Conservation (phyloP, 345 rosid genomes). For the Aquilaria sinensis region DNA sequence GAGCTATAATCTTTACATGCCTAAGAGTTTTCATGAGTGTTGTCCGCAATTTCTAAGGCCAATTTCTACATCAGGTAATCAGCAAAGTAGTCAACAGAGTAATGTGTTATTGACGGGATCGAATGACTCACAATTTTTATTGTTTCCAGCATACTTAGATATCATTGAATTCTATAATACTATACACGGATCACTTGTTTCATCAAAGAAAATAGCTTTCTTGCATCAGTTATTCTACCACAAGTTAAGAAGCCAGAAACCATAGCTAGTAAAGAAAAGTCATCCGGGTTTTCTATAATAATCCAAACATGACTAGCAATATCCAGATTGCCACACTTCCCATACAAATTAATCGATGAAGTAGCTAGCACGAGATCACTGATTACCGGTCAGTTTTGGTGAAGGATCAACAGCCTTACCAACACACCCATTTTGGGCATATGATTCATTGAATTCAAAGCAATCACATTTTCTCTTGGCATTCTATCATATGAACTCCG, state of each 20-base stretch:
- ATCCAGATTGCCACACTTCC: slow-evolving; percentile 60
- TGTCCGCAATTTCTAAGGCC: too few relatives aligned
- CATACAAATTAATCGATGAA: slow-evolving; percentile 64
- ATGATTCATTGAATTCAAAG: slow-evolving; percentile 61
- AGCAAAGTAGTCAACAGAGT: too few relatives aligned
- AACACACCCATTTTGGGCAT: slow-evolving; percentile 35
- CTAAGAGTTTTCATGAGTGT: too few relatives aligned
- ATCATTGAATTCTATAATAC: slow-evolving; percentile 80
- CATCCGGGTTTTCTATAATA: slow-evolving; percentile 45
- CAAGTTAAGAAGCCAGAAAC: slow-evolving; percentile 59
- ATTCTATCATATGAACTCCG: slow-evolving; percentile 48
- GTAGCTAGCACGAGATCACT: slow-evolving; percentile 55
- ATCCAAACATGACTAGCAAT: slow-evolving; percentile 42
- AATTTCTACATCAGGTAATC: too few relatives aligned
- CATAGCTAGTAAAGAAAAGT: slow-evolving; percentile 69
- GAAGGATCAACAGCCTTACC: slow-evolving; percentile 52
- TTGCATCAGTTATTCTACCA: slow-evolving; percentile 55
- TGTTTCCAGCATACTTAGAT: slow-evolving; percentile 55
- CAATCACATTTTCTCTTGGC: slow-evolving; percentile 51
- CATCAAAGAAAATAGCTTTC: slow-evolving; percentile 31
- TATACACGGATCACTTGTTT: slow-evolving; percentile 29
- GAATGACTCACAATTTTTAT: slow-evolving; percentile 50
- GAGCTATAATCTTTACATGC: too few relatives aligned
- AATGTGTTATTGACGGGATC: slow-evolving; percentile 20
- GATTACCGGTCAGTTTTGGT: slow-evolving; percentile 25